Conservation (phyloP, 345 rosid genomes). For the Salix caprea region DNA sequence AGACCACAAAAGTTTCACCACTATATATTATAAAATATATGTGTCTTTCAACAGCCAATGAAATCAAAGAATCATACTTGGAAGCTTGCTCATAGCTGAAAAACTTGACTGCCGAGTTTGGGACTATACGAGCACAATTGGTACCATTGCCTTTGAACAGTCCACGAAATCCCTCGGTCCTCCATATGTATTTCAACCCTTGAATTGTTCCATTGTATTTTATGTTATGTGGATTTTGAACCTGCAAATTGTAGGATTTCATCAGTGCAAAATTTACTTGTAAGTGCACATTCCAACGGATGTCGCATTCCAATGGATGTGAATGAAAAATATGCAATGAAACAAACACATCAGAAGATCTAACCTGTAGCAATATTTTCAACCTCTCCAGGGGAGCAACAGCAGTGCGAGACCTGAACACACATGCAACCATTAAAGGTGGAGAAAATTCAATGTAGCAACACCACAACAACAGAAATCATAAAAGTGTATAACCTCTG, state of each 20-base stretch:
- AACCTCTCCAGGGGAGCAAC: constrained; percentile 95
- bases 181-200: constrained; percentile 83
- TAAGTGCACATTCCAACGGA: neutral
- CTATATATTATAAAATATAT: neutral
- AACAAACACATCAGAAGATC: neutral
- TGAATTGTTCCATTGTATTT: constrained; percentile 79
- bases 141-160: constrained; percentile 89
- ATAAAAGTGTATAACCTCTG: neutral
- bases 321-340: neutral
- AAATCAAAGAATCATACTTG: constrained; percentile 38
- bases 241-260: constrained; percentile 36
- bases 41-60: neutral
- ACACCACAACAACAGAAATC: neutral
- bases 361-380: constrained; percentile 82
- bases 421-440: neutral
- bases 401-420: constrained; percentile 80
- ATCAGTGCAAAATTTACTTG: constrained; percentile 7
- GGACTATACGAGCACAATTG: constrained; percentile 92
- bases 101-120: constrained; percentile 89
- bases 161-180: constrained; percentile 80
- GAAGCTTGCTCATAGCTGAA: constrained; percentile 95
- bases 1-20: neutral
- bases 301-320: no score
- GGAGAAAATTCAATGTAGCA: neutral
- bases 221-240: constrained; percentile 78